phyloP scores from a whole-genome alignment of 768 basidiomycete genomes.

The Leccinellum rugosiceps region DNA sequence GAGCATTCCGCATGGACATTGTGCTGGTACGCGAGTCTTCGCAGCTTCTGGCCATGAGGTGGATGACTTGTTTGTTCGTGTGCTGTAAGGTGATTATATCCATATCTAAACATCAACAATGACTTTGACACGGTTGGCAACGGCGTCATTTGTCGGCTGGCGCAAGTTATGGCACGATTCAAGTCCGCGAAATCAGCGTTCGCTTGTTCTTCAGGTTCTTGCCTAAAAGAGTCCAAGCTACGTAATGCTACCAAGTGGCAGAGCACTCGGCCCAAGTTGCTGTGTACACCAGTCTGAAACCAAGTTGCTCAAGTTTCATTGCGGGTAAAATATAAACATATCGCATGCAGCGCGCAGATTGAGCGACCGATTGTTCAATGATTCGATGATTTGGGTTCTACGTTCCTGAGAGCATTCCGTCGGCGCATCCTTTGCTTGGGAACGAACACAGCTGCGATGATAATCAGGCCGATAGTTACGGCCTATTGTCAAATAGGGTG shows the following conservation, averaged over 20 bases:
- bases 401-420: neutral
- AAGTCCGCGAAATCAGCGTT: neutral
- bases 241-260: neutral
- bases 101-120: neutral
- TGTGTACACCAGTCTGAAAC: neutral
- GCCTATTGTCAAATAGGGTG: neutral
- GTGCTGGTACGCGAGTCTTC: neutral
- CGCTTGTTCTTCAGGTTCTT: neutral
- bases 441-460: neutral
- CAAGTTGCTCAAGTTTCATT: neutral
- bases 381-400: neutral
- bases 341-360: neutral
- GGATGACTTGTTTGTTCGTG: neutral
- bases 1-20: neutral
- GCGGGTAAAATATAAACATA: neutral
- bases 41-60: neutral
- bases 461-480: conserved; percentile 2
- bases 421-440: neutral
- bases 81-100: neutral
- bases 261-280: neutral
- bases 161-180: neutral
- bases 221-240: neutral
- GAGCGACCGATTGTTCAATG: neutral
- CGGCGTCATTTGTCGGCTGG: neutral
- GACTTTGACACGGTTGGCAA: neutral